phyloP scores from a whole-genome alignment of 148 eudicot species.

The Heliosperma pusillum region DNA sequence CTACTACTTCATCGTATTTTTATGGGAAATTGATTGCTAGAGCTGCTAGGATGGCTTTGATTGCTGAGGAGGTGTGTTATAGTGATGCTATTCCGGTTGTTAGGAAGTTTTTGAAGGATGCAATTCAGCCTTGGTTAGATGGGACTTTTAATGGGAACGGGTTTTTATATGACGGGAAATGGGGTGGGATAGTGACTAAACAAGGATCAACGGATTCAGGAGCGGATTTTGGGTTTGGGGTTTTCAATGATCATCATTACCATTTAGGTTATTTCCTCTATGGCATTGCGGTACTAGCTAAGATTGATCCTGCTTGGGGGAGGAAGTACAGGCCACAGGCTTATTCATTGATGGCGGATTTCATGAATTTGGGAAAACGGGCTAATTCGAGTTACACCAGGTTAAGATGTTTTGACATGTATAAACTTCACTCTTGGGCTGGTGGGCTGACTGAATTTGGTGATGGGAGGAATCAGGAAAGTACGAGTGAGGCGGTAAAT shows the following conservation, averaged over 20 bases:
- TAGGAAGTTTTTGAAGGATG: constrained; percentile 52
- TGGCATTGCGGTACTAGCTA: constrained; percentile 84
- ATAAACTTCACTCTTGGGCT: constrained; percentile 95
- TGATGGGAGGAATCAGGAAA: constrained; percentile 88
- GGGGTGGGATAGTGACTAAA: constrained; percentile 89
- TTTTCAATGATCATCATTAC: constrained; percentile 86
- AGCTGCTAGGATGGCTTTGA: constrained; percentile 87
- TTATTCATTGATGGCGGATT: constrained; percentile 77
- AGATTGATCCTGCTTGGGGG: constrained; percentile 89
- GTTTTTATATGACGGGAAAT: constrained; percentile 68
- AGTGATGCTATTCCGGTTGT: constrained; percentile 61
- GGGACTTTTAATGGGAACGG: constrained; percentile 73
- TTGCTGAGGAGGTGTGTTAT: constrained; percentile 79
- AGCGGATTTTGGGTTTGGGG: constrained; percentile 93
- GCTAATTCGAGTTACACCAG: constrained; percentile 47
- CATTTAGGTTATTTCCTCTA: constrained; percentile 85
- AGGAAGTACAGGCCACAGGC: constrained; percentile 72
- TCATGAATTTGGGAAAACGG: constrained; percentile 62
- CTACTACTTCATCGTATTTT: constrained; percentile 72
- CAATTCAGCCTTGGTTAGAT: constrained; percentile 87
- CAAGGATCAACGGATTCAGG: constrained; percentile 65
- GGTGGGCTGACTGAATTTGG: constrained; percentile 82
- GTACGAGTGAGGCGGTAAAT: constrained; percentile 87
- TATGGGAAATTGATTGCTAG: constrained; percentile 81
- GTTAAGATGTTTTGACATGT: constrained; percentile 82